phyloP scores from a whole-genome alignment of 2,329 filamentous ascomycete genomes.

The Nigrospora sphaerica region DNA sequence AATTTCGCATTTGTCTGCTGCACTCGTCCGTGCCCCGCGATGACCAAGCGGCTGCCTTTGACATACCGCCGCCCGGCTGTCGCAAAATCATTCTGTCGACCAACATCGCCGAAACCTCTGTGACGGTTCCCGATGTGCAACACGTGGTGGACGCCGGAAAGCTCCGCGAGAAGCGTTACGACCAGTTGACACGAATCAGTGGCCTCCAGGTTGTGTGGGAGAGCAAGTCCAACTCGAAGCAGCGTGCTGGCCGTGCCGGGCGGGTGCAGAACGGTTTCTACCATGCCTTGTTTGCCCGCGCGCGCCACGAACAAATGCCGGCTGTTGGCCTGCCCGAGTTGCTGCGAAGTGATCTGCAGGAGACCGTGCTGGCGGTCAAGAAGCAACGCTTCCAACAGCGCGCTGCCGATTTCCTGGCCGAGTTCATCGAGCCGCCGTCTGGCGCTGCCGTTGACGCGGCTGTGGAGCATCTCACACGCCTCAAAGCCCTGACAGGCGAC shows the following conservation, averaged over 20 bases:
- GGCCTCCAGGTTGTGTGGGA: constrained; percentile 34
- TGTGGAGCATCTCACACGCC: constrained; percentile 26
- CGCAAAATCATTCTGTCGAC: constrained; percentile 43
- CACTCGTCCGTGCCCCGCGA: constrained; percentile 35
- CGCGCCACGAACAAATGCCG: constrained; percentile 15
- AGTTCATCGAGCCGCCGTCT: constrained; percentile 36
- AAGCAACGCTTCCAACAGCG: constrained; percentile 26
- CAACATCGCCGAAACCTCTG: constrained; percentile 42
- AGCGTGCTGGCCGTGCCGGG: constrained; percentile 42
- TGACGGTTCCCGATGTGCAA: constrained; percentile 43
- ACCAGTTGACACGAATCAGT: constrained; percentile 28
- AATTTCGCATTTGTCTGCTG: constrained; percentile 35
- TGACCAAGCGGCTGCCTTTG: constrained; percentile 33
- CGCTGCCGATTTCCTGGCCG: constrained; percentile 31
- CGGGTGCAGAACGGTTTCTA: constrained; percentile 40
- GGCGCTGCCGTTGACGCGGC: constrained; percentile 26
- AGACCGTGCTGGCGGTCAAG: constrained; percentile 34
- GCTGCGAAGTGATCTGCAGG: constrained; percentile 33
- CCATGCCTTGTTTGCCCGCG: constrained; percentile 34
- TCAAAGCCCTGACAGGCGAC: constrained; percentile 33
- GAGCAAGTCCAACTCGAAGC: constrained; percentile 36
- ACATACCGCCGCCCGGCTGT: constrained; percentile 27
- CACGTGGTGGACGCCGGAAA: constrained; percentile 41
- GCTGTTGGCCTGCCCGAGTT: constrained; percentile 29
- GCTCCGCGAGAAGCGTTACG: constrained; percentile 27